Conservation (phyloP, 345 rosid genomes). For the Populus alba region DNA sequence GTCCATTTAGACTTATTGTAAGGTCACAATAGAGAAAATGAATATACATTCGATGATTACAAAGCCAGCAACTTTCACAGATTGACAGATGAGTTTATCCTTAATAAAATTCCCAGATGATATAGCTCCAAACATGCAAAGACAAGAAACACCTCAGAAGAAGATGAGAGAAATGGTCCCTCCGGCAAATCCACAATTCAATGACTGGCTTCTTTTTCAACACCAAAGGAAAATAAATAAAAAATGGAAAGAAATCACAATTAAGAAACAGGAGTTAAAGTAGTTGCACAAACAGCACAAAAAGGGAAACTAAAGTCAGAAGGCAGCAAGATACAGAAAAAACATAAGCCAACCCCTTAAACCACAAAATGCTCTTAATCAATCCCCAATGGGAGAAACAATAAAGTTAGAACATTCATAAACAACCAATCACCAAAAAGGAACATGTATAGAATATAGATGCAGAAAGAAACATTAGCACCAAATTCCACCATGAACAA, state of each 20-base stretch:
- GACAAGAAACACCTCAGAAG: not conserved
- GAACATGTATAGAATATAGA: not conserved
- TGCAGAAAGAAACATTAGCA: not conserved
- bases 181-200: not conserved
- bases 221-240: not conserved
- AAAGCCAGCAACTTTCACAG: conserved; percentile 1
- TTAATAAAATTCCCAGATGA: conserved; percentile 1
- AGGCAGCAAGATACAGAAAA: not conserved
- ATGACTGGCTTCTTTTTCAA: not conserved
- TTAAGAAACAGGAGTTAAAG: not conserved
- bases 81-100: not conserved
- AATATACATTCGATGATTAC: not conserved
- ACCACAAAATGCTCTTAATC: not conserved
- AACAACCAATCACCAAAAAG: not conserved
- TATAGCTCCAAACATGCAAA: conserved; percentile 18
- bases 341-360: not conserved
- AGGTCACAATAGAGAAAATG: not conserved
- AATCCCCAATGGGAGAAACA: conserved; percentile 7
- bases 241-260: not conserved
- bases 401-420: not conserved
- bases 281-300: not conserved
- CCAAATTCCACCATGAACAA: not conserved
- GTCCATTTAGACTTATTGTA: not conserved
- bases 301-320: not conserved
- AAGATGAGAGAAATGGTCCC: not conserved